These are phyloP conservation scores for Aphanocladium album DNA, from an alignment of 2,329 filamentous ascomycete species.

Conservation along the genomic window DNA sequence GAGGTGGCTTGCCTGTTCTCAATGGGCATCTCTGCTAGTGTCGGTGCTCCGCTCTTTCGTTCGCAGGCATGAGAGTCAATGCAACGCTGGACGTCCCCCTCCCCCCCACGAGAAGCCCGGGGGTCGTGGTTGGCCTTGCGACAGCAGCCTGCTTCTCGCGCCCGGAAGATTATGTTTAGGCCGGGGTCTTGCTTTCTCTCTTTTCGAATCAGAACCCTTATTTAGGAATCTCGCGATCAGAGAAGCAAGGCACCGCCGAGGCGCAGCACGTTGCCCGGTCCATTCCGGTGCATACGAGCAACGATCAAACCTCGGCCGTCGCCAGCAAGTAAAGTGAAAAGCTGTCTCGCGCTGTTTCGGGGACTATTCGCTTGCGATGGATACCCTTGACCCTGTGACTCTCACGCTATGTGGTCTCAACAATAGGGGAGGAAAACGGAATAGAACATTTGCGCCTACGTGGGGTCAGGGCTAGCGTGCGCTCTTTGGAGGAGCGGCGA, in stretches of 20 bases:
- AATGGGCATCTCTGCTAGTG: neutral
- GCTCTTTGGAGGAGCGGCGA: neutral
- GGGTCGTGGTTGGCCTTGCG: neutral
- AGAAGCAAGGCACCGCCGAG: neutral
- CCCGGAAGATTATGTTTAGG: neutral
- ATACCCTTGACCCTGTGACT: neutral
- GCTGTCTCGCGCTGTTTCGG: no score
- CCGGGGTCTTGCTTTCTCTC: neutral
- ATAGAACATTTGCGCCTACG: no score
- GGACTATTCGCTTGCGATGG: neutral
- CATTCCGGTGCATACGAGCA: constrained; percentile 7
- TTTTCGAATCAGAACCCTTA: neutral
- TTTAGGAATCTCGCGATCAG: neutral
- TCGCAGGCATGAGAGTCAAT: neutral
- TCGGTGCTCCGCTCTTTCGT: neutral
- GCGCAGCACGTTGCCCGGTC: constrained; percentile 6
- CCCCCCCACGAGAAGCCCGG: neutral
- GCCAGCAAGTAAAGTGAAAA: neutral
- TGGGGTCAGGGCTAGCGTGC: neutral
- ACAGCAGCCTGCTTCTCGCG: neutral
- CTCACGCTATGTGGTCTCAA: neutral
- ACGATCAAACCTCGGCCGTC: neutral
- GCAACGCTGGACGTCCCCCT: neutral
- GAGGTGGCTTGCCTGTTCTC: neutral
- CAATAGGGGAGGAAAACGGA: neutral